Percentiles rank a stretch among this genome's conserved stretches.
These are phyloP conservation scores for Epichloe uncinata DNA, from an alignment of 2,329 filamentous ascomycete species.

Conservation along the genomic window DNA sequence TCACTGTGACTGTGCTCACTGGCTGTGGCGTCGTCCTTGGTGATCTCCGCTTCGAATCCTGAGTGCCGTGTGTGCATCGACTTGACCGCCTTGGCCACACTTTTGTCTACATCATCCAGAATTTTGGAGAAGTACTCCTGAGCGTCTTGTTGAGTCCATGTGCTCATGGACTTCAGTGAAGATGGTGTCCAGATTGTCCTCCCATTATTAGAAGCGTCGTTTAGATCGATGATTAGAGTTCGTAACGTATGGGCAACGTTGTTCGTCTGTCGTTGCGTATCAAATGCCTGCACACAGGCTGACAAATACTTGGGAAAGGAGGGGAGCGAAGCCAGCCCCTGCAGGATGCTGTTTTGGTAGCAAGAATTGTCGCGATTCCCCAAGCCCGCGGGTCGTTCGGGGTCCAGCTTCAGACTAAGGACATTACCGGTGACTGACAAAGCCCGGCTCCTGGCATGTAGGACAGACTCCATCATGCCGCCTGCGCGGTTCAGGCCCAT, in stretches of 20 bases:
- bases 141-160: constrained; percentile 92
- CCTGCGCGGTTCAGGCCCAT: constrained; percentile 42
- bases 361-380: constrained; percentile 93
- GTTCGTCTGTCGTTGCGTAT: constrained; percentile 15
- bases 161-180: constrained; percentile 81
- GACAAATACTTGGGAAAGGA: constrained; percentile 55
- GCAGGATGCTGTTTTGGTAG: constrained; percentile 93
- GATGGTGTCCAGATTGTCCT: constrained; percentile 69
- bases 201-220: constrained; percentile 56
- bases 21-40: constrained; percentile 27
- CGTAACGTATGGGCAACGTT: constrained; percentile 39
- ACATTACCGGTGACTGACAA: constrained; percentile 37
- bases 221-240: constrained; percentile 56
- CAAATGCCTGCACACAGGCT: constrained; percentile 22
- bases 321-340: constrained; percentile 64
- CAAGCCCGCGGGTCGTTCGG: constrained; percentile 49
- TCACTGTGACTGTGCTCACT: constrained; percentile 42
- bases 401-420: constrained; percentile 24
- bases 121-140: constrained; percentile 95
- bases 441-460: constrained; percentile 43
- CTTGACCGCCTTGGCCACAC: constrained; percentile 41
- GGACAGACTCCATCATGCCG: constrained; percentile 42
- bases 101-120: constrained; percentile 71
- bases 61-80: constrained; percentile 12
- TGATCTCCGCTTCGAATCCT: constrained; percentile 26